Evolutionary conservation across 371 early-diverging fungal species (phyloP), one percentile per base, ranked within the genome.

Genomic region (Batkoa obscura): DNA sequence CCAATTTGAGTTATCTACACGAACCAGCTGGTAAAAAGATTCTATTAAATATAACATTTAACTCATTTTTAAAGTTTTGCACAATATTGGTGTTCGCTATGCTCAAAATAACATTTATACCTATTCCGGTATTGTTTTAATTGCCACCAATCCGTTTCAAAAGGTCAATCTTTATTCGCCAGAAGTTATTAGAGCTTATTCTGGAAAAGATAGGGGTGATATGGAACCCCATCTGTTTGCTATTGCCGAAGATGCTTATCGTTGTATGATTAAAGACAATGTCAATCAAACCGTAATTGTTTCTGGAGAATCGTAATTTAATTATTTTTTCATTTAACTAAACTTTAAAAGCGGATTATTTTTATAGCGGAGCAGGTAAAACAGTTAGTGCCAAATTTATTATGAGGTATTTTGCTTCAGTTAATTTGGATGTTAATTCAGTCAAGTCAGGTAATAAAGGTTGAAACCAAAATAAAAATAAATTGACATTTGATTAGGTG

Each of bases 211-310:
- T 60, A 80, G 94, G 42, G 96, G 90, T 38, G 92, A 96, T 64
- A 73, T 93, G 33, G 93, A 92, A 53, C 99, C 99, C 32, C 99
- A 99, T 69, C 78, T 99, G 72, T 99, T 93, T 74, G 94, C 94
- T 34, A 89, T 97, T 60, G 96, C 97, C 15, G 94, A 94, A 69
- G 92, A 95, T 70, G 94, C 98, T 15, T 98, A 94, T 70, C 75
- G 88, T 23, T 81, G 82, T 57, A 89, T 99, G 91, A 75, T 94
- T 15, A 75, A 84, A 45, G 90, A 91, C 53, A 71, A 78, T 58
- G 75, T 79, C 62, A 94, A 97, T 70, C 99, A 99, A 71, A 91
- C 96, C 15, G 92, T 99, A 61, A 87, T 99, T 59, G 95, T 99
- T 50, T 92, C 94, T 9, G 99, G 99, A 60, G 99, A 99, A 72